A percentile compares a stretch with the other conserved stretches of the same genome.
phyloP scores from a whole-genome alignment of 495 filamentous ascomycete genomes.

The Aspergillus saccharolyticus region DNA sequence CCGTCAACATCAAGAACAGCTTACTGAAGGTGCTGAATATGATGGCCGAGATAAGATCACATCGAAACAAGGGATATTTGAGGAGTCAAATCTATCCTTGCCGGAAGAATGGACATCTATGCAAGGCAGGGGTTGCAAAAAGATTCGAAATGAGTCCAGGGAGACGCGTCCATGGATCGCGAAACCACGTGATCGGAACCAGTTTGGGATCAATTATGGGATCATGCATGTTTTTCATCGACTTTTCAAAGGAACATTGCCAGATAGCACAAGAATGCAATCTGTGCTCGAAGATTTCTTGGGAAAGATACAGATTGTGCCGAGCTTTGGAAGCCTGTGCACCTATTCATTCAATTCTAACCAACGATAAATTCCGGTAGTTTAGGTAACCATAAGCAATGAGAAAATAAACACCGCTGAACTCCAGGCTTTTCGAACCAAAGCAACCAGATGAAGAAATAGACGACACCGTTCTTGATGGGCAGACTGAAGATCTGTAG shows the following conservation, averaged over 20 bases:
- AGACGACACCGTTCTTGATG: constrained; percentile 7
- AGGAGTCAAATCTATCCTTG: neutral
- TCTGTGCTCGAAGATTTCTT: constrained; percentile 1
- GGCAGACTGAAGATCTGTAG: neutral
- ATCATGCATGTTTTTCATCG: neutral
- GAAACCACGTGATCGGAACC: constrained; percentile 34
- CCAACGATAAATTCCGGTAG: constrained; percentile 16
- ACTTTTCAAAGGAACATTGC: neutral
- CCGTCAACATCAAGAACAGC: neutral
- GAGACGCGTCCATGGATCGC: constrained; percentile 30
- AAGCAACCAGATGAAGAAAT: constrained; percentile 13
- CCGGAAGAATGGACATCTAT: neutral
- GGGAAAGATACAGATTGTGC: constrained; percentile 21
- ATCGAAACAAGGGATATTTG: neutral
- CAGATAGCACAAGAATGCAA: neutral
- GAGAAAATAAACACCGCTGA: constrained; percentile 24
- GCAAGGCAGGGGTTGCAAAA: neutral
- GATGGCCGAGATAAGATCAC: neutral
- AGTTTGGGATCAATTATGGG: neutral
- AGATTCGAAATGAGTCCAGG: constrained; percentile 5
- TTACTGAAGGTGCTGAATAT: neutral
- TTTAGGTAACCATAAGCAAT: constrained; percentile 7
- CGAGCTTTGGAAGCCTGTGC: constrained; percentile 2
- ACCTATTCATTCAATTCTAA: constrained; percentile 11
- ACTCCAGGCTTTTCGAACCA: constrained; percentile 31